A percentile compares a stretch with the other conserved stretches of the same genome.
Evolutionary conservation across 1,139 yeast species (phyloP).

Genomic region (Citeromyces hawaiiensis): DNA sequence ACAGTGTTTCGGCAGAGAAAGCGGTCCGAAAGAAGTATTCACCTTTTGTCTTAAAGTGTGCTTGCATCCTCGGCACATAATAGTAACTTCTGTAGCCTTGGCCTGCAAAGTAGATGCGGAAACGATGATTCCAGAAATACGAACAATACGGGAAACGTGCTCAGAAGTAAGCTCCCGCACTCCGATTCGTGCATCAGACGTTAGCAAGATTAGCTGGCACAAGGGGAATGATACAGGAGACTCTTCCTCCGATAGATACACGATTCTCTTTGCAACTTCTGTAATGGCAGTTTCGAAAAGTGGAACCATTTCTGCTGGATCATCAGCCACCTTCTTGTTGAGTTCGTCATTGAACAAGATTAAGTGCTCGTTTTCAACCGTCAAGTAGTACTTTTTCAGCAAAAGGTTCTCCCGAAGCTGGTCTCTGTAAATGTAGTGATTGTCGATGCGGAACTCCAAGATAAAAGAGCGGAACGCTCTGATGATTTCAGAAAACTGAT

Average conservation of each 20-base stretch:
- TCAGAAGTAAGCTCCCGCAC: slow-evolving; percentile 79
- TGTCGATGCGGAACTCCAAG: slow-evolving; percentile 72
- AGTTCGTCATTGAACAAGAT: slow-evolving; percentile 83
- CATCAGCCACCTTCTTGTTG: slow-evolving; percentile 71
- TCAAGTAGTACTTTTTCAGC: slow-evolving; percentile 58
- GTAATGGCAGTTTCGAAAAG: slow-evolving; percentile 83
- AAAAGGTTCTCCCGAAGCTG: slow-evolving; percentile 81
- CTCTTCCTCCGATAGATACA: slow-evolving; percentile 43
- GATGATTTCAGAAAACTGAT: slow-evolving; percentile 62
- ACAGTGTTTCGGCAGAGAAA: slow-evolving; percentile 68
- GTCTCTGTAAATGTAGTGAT: slow-evolving; percentile 80
- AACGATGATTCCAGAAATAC: slow-evolving; percentile 88
- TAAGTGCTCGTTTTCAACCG: slow-evolving; percentile 75
- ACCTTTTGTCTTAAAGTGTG: slow-evolving; percentile 61
- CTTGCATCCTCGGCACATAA: slow-evolving; percentile 82
- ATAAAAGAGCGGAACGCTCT: slow-evolving; percentile 74
- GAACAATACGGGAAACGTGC: slow-evolving; percentile 78
- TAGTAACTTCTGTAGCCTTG: slow-evolving; percentile 72
- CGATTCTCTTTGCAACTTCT: slow-evolving; percentile 77
- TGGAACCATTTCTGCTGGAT: slow-evolving; percentile 84
- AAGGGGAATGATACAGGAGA: slow-evolving; percentile 52
- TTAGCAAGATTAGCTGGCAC: slow-evolving; percentile 71
- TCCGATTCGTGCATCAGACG: slow-evolving; percentile 60
- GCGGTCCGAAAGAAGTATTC: slow-evolving; percentile 66
- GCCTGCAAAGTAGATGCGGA: slow-evolving; percentile 85